Evolutionary conservation across 2,329 filamentous ascomycete genomes (phyloP).

Genomic region (Exophiala viscosa): DNA sequence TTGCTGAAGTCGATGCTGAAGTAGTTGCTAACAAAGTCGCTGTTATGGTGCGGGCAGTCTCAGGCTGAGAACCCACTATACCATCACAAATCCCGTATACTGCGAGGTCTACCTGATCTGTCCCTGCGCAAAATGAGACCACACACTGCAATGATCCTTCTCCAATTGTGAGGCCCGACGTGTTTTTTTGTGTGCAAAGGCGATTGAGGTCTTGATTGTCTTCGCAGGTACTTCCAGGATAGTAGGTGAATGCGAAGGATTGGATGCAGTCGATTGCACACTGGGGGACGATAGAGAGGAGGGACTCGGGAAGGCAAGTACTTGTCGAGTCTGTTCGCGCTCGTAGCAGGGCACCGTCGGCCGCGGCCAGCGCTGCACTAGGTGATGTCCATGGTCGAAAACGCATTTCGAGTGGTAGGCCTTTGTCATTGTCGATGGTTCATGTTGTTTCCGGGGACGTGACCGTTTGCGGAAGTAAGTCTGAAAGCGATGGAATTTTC

Average conservation of each 20-base stretch:
- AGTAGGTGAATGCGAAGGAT: slow-evolving; percentile 61
- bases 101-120: slow-evolving; percentile 43
- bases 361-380: slow-evolving; percentile 8
- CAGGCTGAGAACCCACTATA: slow-evolving; percentile 49
- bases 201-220: slow-evolving; percentile 55
- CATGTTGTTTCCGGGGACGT: slow-evolving; percentile 7
- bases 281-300: slow-evolving; percentile 32
- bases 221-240: slow-evolving; percentile 49
- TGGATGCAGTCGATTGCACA: slow-evolving; percentile 62
- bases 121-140: slow-evolving; percentile 52
- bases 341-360: slow-evolving; percentile 8
- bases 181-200: slow-evolving; percentile 59
- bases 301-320: slow-evolving; percentile 23
- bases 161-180: slow-evolving; percentile 64
- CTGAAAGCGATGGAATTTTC: slow-evolving; percentile 11
- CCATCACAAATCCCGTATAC: slow-evolving; percentile 57
- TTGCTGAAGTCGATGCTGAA: slow-evolving; percentile 37
- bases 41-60: slow-evolving; percentile 57
- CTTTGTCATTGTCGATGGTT: slow-evolving; percentile 23
- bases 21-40: slow-evolving; percentile 51
- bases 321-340: slow-evolving; percentile 17
- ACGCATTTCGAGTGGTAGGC: slow-evolving; percentile 12
- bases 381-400: slow-evolving; percentile 14
- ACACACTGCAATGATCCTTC: slow-evolving; percentile 69
- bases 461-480: slow-evolving; percentile 20